phyloP scores from a whole-genome alignment of 2,329 filamentous ascomycete species.

The Tolypocladium inflatum region DNA sequence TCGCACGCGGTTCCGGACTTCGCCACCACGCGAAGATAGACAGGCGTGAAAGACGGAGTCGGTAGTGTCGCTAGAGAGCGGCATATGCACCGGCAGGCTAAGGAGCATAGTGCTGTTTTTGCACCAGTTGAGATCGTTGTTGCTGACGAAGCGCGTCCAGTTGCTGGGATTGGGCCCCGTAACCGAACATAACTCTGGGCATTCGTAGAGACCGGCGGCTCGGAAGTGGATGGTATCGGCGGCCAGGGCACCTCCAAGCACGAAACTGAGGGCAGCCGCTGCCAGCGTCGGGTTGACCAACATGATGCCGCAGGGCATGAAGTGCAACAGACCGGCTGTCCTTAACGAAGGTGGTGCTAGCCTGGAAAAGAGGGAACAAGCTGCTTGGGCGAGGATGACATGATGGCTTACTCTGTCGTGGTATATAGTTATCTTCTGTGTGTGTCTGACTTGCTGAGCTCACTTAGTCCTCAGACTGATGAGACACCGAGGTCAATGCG shows the following conservation, averaged over 20 bases:
- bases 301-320: not conserved
- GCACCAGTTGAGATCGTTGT: not conserved
- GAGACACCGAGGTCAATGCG: not conserved
- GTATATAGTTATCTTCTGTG: not conserved
- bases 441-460: not conserved
- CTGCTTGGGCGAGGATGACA: not conserved
- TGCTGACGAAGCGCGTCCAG: not conserved
- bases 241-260: not conserved
- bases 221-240: not conserved
- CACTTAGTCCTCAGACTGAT: not conserved
- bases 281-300: not conserved
- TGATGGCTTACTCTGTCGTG: no score
- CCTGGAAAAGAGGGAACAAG: not conserved
- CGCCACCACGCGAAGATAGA: not conserved
- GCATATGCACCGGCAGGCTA: not conserved
- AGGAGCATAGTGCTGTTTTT: not conserved
- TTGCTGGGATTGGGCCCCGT: not conserved
- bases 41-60: not conserved
- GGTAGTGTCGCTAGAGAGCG: not conserved
- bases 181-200: not conserved
- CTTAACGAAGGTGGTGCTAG: not conserved
- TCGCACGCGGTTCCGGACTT: not conserved
- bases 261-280: not conserved
- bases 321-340: not conserved
- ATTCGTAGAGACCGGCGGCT: not conserved